These are phyloP conservation scores for Metschnikowia borealis DNA, from an alignment of 805 yeast species.

Conservation along the genomic window DNA sequence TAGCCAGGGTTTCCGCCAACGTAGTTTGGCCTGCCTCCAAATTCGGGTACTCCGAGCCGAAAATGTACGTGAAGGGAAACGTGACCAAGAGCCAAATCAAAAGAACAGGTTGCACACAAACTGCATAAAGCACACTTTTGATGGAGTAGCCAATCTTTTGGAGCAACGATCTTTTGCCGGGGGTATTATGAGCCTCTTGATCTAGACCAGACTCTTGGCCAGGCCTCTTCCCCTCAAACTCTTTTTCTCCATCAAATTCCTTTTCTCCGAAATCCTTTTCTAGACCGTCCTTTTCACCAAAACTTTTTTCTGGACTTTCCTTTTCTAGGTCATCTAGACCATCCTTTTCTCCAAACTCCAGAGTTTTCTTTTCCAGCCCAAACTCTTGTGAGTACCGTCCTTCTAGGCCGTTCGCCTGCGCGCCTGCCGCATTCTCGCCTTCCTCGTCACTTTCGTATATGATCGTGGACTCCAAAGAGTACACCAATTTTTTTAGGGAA, in stretches of 20 bases:
- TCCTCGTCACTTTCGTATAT: not conserved
- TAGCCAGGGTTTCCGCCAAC: constrained; percentile 12
- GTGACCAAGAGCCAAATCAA: constrained; percentile 49
- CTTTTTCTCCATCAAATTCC: too few species aligned
- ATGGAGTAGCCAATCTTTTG: not conserved
- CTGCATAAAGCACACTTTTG: constrained; percentile 40
- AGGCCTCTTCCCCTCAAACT: too few species aligned
- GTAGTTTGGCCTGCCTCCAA: constrained; percentile 1
- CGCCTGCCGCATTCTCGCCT: not conserved
- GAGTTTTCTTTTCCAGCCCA: not conserved
- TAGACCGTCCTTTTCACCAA: not conserved
- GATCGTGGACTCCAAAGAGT: constrained; percentile 9
- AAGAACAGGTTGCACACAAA: constrained; percentile 50
- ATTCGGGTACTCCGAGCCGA: constrained; percentile 20
- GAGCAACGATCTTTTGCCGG: not conserved
- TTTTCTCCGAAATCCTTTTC: not conserved
- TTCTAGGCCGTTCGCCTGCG: not conserved
- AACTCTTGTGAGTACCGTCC: too few species aligned
- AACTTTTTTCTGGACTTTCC: not conserved
- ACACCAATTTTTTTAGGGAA: constrained; percentile 17
- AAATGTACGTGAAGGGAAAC: constrained; percentile 49
- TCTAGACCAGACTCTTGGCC: not conserved
- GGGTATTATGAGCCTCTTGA: not conserved
- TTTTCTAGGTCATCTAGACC: constrained; percentile 2
- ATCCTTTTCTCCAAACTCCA: too few species aligned